Evolutionary conservation across 345 rosid species (phyloP).

Genomic region (Linum trigynum): DNA sequence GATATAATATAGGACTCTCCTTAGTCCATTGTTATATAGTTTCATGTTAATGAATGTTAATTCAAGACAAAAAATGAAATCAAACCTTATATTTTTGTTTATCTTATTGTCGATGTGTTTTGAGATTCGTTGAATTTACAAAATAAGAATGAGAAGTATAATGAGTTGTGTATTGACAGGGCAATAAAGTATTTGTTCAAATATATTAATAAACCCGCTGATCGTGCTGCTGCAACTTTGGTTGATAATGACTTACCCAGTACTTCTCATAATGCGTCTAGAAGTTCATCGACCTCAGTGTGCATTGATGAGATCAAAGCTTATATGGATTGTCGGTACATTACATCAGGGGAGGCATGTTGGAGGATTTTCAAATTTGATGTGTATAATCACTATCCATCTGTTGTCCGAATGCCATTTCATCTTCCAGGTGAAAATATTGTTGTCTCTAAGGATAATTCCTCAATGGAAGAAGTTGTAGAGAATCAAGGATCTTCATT

Average conservation of each 20-base stretch:
- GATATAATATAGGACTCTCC: no score
- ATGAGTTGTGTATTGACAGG: background rate
- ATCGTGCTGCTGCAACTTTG: background rate
- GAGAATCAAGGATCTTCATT: background rate
- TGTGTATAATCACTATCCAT: background rate
- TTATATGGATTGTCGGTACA: conserved; percentile 9
- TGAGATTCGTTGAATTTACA: no score
- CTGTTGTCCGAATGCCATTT: background rate
- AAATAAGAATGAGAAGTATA: no score
- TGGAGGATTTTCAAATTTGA: conserved; percentile 14
- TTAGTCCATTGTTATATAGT: no score
- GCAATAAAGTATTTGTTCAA: conserved; percentile 1
- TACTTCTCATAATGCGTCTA: no score
- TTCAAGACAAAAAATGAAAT: no score
- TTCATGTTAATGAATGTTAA: no score
- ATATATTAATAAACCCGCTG: background rate
- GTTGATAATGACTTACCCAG: no score
- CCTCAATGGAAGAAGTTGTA: background rate
- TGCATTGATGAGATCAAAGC: conserved; percentile 3
- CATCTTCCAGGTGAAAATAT: background rate
- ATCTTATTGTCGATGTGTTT: no score
- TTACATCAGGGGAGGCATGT: conserved; percentile 1
- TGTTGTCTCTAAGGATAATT: background rate
- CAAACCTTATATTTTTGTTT: no score
- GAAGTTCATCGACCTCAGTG: no score